Percentiles rank a stretch among this genome's conserved stretches.
Conservation (phyloP, 2,329 filamentous ascomycete species). For the Dothidotthia symphoricarpi region DNA sequence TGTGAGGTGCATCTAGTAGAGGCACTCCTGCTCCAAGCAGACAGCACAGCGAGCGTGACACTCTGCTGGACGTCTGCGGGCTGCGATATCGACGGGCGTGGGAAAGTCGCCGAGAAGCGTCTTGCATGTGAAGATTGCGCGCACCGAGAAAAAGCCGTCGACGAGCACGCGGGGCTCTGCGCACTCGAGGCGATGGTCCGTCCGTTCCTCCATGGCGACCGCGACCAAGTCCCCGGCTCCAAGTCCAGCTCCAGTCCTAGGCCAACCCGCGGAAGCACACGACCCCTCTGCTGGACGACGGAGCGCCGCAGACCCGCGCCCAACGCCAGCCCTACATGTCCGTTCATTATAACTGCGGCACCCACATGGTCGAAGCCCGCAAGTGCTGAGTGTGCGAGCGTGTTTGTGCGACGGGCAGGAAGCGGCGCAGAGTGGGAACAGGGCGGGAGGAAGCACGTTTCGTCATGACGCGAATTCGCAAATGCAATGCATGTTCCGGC, state of each 20-base stretch:
- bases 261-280: conserved; percentile 15
- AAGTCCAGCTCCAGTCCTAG: no score
- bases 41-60: conserved; percentile 25
- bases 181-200: conserved; percentile 13
- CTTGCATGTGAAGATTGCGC: conserved; percentile 14
- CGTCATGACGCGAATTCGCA: conserved; percentile 17
- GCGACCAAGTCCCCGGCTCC: conserved; percentile 7
- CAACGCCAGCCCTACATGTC: conserved; percentile 43
- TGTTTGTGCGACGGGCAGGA: neutral
- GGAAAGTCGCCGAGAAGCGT: conserved; percentile 11
- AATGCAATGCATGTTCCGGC: conserved; percentile 10
- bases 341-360: conserved; percentile 44
- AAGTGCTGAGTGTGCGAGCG: conserved; percentile 5
- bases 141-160: conserved; percentile 4
- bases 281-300: conserved; percentile 20
- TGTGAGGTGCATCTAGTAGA: conserved; percentile 23
- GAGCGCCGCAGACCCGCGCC: conserved; percentile 38
- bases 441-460: conserved; percentile 9
- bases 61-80: conserved; percentile 13
- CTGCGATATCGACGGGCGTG: conserved; percentile 7
- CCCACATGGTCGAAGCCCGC: conserved; percentile 32
- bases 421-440: conserved; percentile 5
- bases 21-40: conserved; percentile 32
- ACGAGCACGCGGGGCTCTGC: conserved; percentile 1
- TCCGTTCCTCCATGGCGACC: conserved; percentile 6